These are phyloP conservation scores for Entophlyctis luteolus DNA, from an alignment of 192 early-diverging fungal species.

Conservation along the genomic window DNA sequence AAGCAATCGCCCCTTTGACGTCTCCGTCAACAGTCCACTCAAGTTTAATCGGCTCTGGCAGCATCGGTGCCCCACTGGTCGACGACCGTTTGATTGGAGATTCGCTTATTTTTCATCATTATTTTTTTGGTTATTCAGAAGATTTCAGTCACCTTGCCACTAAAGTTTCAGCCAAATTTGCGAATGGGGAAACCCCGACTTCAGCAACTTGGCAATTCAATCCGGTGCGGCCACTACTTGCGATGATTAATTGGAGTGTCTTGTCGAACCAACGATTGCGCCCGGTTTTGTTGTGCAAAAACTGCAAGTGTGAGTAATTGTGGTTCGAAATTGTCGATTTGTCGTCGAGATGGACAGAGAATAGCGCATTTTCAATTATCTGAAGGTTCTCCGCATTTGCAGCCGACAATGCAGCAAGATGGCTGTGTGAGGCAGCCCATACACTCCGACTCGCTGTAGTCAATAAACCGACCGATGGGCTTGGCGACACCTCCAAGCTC, in stretches of 20 bases:
- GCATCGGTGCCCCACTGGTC: conserved; percentile 1
- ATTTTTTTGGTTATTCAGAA: not conserved
- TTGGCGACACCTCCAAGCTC: conserved; percentile 31
- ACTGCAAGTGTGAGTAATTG: conserved; percentile 64
- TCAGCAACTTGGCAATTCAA: conserved; percentile 80
- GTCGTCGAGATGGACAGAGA: conserved; percentile 86
- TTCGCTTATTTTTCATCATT: not conserved
- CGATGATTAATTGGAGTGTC: conserved; percentile 79
- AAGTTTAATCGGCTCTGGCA: conserved; percentile 60
- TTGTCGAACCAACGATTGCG: conserved; percentile 97
- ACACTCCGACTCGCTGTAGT: conserved; percentile 81
- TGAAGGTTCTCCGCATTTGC: conserved; percentile 56
- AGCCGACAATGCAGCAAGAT: conserved; percentile 25
- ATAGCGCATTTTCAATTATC: conserved; percentile 73
- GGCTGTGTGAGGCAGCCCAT: conserved; percentile 56
- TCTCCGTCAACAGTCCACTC: conserved; percentile 64
- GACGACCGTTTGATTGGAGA: not conserved
- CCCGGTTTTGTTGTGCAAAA: conserved; percentile 73
- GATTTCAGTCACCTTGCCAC: no score
- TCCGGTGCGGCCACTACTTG: conserved; percentile 79
- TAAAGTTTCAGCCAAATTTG: conserved; percentile 52
- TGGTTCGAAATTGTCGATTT: conserved; percentile 55
- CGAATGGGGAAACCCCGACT: conserved; percentile 78
- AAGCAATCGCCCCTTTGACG: conserved; percentile 51
- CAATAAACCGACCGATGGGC: conserved; percentile 70